Evolutionary conservation across 2,329 filamentous ascomycete species (phyloP), one percentile per base, ranked within the genome.

Genomic region (Cercospora brassicicola): DNA sequence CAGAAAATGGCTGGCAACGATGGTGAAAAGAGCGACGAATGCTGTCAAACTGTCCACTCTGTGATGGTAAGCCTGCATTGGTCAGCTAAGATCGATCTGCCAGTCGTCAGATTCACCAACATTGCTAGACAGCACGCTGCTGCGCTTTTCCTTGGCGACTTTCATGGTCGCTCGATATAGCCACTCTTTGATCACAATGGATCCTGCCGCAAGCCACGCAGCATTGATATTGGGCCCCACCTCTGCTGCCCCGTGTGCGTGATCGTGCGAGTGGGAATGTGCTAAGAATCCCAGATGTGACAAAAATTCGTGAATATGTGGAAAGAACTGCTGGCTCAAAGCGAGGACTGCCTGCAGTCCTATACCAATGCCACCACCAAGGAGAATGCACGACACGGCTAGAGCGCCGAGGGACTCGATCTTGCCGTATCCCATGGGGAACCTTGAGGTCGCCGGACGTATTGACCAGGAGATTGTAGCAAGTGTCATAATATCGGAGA

Each of bases 91-190:
- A 66, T 53, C 26, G 26, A 56, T 13, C 20, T 18, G 51, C 4
- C 15, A 18, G 31, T 57, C 45, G 56, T 18, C 13, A 13, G 30
- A 69, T 13, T 13, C 20, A 51, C 70, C 65, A 51, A 69, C 94
- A 78, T 99, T 99, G 67, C 94, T 97, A 45, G 94, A 94, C 26
- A 99, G 88, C 68, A 99, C 93, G 6, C 94, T 96, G 11, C 94
- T 98, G 78, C 97, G 96, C 79, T 94, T 92, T 81, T 97, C 92
- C 74, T 89, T 89, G 56, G 95, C 95, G 69, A 99, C 89, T 83
- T 97, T 98, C 90, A 98, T 88, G 95, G 94, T 99, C 71, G 94
- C 93, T 83, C 91, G 90, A 78, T 98, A 99, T 28, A 99, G 84
- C 92, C 94, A 99, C 81, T 99, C 95, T 82, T 99, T 99, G 75